phyloP scores from a whole-genome alignment of 306 rosid genomes.

The Lathyrus tuberosus region DNA sequence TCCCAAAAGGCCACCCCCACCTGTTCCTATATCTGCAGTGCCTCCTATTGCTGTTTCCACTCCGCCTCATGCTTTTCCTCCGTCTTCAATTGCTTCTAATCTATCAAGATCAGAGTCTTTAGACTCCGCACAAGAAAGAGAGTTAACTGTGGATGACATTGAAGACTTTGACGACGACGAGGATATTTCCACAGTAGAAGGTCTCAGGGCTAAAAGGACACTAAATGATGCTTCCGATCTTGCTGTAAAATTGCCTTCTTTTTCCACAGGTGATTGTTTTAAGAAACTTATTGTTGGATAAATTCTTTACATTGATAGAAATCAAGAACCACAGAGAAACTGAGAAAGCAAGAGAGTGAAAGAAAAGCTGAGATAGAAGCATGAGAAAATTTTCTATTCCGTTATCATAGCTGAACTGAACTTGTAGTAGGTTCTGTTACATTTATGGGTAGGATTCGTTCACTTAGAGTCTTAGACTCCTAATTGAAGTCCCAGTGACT shows the following conservation, averaged over 20 bases:
- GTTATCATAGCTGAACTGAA: slow-evolving; percentile 3
- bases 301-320: slow-evolving; percentile 22
- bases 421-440: slow-evolving; percentile 14
- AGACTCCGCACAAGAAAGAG: slow-evolving; percentile 72
- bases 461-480: slow-evolving; percentile 16
- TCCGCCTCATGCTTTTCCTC: slow-evolving; percentile 51
- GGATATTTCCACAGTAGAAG: slow-evolving; percentile 49
- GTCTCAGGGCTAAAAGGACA: slow-evolving; percentile 67
- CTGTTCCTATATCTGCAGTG: slow-evolving; percentile 57
- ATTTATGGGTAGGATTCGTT: background rate
- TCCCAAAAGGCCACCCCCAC: slow-evolving; percentile 90
- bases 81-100: slow-evolving; percentile 59
- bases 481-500: slow-evolving; percentile 6
- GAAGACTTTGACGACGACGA: slow-evolving; percentile 89
- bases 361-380: background rate
- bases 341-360: slow-evolving; percentile 1
- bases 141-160: slow-evolving; percentile 89
- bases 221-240: slow-evolving; percentile 89
- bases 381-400: background rate
- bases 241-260: slow-evolving; percentile 78
- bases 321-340: slow-evolving; percentile 2
- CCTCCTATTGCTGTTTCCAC: slow-evolving; percentile 51
- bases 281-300: slow-evolving; percentile 33
- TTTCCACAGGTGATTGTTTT: slow-evolving; percentile 77
- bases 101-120: slow-evolving; percentile 81